phyloP scores from a whole-genome alignment of 352 stramenopile genomes.

The Phytophthora ramorum region DNA sequence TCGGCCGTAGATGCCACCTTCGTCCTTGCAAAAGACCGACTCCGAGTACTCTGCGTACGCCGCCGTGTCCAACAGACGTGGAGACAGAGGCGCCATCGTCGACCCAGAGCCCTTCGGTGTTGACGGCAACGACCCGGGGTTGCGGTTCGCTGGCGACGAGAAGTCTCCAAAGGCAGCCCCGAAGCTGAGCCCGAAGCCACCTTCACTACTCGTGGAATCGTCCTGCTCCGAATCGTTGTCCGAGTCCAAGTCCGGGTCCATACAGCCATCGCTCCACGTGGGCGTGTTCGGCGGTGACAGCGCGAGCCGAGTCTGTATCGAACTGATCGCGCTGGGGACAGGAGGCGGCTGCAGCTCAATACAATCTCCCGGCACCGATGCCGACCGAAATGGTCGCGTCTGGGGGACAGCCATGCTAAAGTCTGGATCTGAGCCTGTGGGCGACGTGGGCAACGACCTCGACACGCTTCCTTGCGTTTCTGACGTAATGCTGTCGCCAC shows the following conservation, averaged over 20 bases:
- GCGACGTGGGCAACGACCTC: conserved; percentile 56
- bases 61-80: conserved; percentile 56
- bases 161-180: conserved; percentile 27
- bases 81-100: conserved; percentile 47
- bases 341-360: conserved; percentile 14
- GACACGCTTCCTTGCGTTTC: conserved; percentile 6
- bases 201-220: conserved; percentile 53
- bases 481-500: conserved; percentile 14
- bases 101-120: conserved; percentile 19
- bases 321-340: conserved; percentile 2
- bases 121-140: conserved; percentile 26
- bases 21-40: conserved; percentile 79
- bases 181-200: conserved; percentile 25
- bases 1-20: conserved; percentile 75
- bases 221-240: conserved; percentile 51
- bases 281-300: conserved; percentile 33
- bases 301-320: conserved; percentile 24
- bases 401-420: conserved; percentile 4
- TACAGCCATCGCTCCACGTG: conserved; percentile 26
- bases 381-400: conserved; percentile 20
- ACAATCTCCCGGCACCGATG: conserved; percentile 16
- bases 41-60: conserved; percentile 54
- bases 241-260: conserved; percentile 31
- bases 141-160: conserved; percentile 27
- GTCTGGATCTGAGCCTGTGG: conserved; percentile 17